Evolutionary conservation across 495 filamentous ascomycete genomes (phyloP).

Genomic region (Chaetomium fimeti): DNA sequence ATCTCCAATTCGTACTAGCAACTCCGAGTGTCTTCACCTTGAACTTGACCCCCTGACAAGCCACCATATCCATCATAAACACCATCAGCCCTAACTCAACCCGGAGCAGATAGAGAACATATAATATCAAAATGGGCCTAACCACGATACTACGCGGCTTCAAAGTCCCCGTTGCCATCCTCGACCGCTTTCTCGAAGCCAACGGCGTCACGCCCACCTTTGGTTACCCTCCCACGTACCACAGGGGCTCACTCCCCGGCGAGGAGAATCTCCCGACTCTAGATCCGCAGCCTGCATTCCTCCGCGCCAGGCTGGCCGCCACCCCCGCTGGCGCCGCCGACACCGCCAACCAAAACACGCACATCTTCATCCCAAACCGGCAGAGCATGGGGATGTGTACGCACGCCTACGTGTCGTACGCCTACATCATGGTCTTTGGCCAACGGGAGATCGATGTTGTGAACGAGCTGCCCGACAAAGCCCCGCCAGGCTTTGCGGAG

Average conservation of each 20-base stretch:
- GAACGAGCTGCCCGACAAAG: background rate
- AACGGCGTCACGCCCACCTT: background rate
- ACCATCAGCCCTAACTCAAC: no score
- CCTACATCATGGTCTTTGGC: conserved; percentile 6
- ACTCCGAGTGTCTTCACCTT: no score
- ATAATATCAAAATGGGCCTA: background rate
- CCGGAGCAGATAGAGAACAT: no score
- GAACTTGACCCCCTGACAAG: no score
- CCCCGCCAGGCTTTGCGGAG: background rate
- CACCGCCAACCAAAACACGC: background rate
- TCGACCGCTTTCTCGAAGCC: conserved; percentile 4
- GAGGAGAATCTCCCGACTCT: background rate
- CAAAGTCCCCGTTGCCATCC: background rate
- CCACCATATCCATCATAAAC: no score
- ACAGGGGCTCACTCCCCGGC: background rate
- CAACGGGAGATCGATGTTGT: conserved; percentile 1
- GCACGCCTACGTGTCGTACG: conserved; percentile 9
- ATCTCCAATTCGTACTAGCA: no score
- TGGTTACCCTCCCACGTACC: background rate
- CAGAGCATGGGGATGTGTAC: background rate
- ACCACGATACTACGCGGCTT: background rate
- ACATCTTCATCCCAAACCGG: conserved; percentile 1
- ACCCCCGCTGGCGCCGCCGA: background rate
- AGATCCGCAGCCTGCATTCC: background rate
- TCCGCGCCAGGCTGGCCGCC: background rate